phyloP scores from a whole-genome alignment of 2,329 filamentous ascomycete species.

The Alternaria arborescens region DNA sequence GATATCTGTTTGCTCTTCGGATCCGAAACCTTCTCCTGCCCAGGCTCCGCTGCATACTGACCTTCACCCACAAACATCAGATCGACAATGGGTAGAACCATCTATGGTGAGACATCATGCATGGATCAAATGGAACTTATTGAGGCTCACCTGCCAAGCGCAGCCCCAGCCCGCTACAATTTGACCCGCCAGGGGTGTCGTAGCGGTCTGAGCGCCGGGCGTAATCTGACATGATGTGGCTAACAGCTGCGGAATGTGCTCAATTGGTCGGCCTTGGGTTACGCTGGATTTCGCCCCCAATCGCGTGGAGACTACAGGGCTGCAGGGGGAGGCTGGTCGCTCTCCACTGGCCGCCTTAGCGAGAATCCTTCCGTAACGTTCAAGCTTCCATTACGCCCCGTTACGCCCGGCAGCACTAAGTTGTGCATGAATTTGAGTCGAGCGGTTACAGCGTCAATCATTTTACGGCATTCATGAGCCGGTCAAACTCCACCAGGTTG shows the following conservation, averaged over 20 bases:
- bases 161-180: constrained; percentile 11
- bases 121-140: constrained; percentile 18
- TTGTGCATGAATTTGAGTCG: constrained; percentile 18
- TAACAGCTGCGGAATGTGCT: constrained; percentile 18
- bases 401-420: constrained; percentile 19
- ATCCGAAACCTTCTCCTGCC: constrained; percentile 4
- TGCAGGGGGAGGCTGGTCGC: constrained; percentile 13
- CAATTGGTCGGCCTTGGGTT: constrained; percentile 18
- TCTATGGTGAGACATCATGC: constrained; percentile 26
- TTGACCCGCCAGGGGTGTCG: constrained; percentile 12
- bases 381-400: constrained; percentile 29
- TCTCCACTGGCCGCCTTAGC: constrained; percentile 22
- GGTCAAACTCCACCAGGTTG: constrained; percentile 1
- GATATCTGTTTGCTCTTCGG: constrained; percentile 31
- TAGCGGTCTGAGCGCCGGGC: constrained; percentile 28
- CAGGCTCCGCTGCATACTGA: constrained; percentile 14
- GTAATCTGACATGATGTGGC: constrained; percentile 37
- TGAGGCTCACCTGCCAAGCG: constrained; percentile 23
- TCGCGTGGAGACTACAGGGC: constrained; percentile 16
- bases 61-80: constrained; percentile 1
- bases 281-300: constrained; percentile 22
- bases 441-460: constrained; percentile 32
- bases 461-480: background rate
- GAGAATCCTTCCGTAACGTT: constrained; percentile 29
- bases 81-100: constrained; percentile 11